Evolutionary conservation across 1,284 basidiomycete species (phyloP), one percentile per base, ranked within the genome.

Genomic region (Spongispora temasekensis): DNA sequence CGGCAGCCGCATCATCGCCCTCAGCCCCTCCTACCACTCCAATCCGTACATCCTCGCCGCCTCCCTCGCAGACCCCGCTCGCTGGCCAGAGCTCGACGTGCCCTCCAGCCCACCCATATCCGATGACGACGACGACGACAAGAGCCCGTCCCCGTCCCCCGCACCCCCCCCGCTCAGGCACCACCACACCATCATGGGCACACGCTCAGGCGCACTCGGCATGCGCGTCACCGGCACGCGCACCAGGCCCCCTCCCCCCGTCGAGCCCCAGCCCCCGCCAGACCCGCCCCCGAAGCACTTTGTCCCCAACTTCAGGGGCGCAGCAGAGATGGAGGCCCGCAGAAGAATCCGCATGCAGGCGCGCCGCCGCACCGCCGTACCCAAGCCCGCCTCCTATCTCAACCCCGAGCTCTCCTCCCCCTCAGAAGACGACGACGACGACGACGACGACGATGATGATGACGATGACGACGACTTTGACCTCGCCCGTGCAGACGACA

Each of bases 41-140:
- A 95, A 95, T 69, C 88, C 92, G 1, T 94, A 96, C 75, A 86
- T 96, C 68, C 78, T 86, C 53, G 88, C 90, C 2, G 84, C 92
- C 0, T 89, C 88, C 2, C 82, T 94, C 30, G 86, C 91, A 4
- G 93, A 97, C 72, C 70, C 79, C 5, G 85, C 91, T 32, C 77
- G 85, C 71, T 96, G 93, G 92, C 94, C 94, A 21, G 93, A 97
- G 74, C 84, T 96, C 55, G 81, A 81, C 12, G 78, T 84, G 57
- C 87, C 85, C 5, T 77, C 78, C 55, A 94, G 85, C 71, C 90
- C 91, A 0, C 82, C 86, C 25, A 79, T 88, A 44, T 87, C 83
- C 64, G 87, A 90, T 63, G 86, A 89, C 62, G 90, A 91, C 59
- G 77, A 75, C 9, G 79, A 82, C 84, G 86, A 83, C 19, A 85